Evolutionary conservation across 768 basidiomycete genomes (phyloP).

Genomic region (Mycena alexandri): DNA sequence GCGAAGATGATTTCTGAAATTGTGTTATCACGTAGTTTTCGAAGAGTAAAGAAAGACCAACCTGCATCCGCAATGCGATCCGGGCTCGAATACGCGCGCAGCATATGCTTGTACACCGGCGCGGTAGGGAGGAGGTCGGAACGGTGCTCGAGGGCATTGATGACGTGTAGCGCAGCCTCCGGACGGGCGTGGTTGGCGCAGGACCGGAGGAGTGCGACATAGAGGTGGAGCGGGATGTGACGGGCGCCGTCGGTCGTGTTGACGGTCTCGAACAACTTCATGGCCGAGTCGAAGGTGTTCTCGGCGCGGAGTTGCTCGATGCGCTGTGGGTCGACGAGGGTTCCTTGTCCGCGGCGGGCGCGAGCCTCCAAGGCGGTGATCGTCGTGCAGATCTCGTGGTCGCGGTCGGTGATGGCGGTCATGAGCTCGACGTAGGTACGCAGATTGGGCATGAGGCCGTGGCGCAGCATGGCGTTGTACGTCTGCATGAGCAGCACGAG

Average conservation of each 20-base stretch:
- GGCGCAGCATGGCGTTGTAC: conserved; percentile 79
- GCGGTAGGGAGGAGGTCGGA: conserved; percentile 48
- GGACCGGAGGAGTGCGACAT: conserved; percentile 69
- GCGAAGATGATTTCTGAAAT: conserved; percentile 68
- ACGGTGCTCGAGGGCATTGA: conserved; percentile 68
- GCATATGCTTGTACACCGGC: conserved; percentile 64
- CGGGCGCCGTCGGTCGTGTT: conserved; percentile 50
- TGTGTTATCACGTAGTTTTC: not conserved
- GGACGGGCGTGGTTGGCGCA: conserved; percentile 70
- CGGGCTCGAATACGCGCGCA: conserved; percentile 68
- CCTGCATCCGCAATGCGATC: conserved; percentile 59
- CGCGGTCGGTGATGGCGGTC: conserved; percentile 71
- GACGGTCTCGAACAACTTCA: conserved; percentile 79
- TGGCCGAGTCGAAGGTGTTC: conserved; percentile 77
- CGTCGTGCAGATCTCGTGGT: conserved; percentile 68
- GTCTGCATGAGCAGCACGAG: conserved; percentile 70
- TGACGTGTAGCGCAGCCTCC: conserved; percentile 74
- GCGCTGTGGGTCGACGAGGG: conserved; percentile 43
- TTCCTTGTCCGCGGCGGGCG: conserved; percentile 41
- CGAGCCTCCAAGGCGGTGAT: conserved; percentile 59
- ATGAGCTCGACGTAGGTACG: conserved; percentile 76
- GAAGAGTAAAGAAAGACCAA: not conserved
- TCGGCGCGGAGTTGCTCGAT: conserved; percentile 66
- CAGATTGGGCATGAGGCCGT: conserved; percentile 70
- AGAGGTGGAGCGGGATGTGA: conserved; percentile 55